These are phyloP conservation scores for Allium fistulosum DNA, from an alignment of 106 monocot genomes.

Conservation along the genomic window DNA sequence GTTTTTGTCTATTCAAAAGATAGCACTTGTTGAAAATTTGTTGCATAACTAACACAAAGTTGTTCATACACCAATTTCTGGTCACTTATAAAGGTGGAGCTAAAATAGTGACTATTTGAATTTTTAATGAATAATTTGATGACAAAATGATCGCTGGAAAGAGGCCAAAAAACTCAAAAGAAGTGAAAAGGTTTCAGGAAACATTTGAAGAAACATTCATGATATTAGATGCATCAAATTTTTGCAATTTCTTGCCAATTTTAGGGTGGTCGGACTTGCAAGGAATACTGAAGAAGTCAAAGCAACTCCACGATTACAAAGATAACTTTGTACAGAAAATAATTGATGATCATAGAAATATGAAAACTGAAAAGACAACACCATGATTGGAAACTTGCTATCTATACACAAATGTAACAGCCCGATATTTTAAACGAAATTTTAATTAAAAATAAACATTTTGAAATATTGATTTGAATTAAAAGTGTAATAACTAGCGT, in stretches of 20 bases:
- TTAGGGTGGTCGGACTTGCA: slow-evolving; percentile 11
- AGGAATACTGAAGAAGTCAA: slow-evolving; percentile 13
- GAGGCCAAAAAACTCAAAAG: slow-evolving; percentile 10
- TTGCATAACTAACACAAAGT: too few relatives aligned
- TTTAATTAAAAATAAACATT: too few relatives aligned
- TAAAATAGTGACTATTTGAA: background rate
- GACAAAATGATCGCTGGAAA: slow-evolving; percentile 15
- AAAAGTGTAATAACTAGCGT: too few relatives aligned
- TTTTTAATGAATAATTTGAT: background rate
- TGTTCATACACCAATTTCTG: too few relatives aligned
- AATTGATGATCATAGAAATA: slow-evolving; percentile 19
- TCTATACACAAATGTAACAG: slow-evolving; percentile 23
- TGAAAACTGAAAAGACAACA: background rate
- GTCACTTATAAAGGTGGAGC: background rate
- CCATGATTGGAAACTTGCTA: slow-evolving; percentile 17
- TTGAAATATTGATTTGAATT: too few relatives aligned
- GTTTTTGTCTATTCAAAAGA: too few relatives aligned
- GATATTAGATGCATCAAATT: slow-evolving; percentile 7
- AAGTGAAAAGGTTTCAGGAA: slow-evolving; percentile 11
- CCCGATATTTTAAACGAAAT: too few relatives aligned
- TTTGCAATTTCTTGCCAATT: slow-evolving; percentile 22
- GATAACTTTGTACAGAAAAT: slow-evolving; percentile 23
- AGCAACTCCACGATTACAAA: background rate
- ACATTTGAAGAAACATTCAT: slow-evolving; percentile 12
- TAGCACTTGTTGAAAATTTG: too few relatives aligned